A percentile compares a stretch with the other conserved stretches of the same genome.
These are phyloP conservation scores for Phytophthora foliorum DNA, from an alignment of 352 stramenopile genomes.

Conservation along the genomic window DNA sequence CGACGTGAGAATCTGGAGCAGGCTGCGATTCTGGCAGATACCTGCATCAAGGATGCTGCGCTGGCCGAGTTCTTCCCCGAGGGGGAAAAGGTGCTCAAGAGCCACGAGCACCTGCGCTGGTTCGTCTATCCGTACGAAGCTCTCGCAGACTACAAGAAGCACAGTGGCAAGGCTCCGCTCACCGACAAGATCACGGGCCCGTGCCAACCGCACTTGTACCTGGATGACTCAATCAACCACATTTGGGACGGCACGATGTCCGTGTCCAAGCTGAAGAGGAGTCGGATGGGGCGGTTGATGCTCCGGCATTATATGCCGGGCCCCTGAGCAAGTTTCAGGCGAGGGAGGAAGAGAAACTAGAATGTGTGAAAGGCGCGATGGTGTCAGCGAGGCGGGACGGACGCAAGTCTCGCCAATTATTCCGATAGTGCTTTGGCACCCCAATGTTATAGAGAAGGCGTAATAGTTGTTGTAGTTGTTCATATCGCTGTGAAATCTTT, in stretches of 20 bases:
- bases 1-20: conserved; percentile 39
- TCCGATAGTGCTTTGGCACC: background rate
- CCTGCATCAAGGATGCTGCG: conserved; percentile 39
- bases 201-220: conserved; percentile 46
- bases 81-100: conserved; percentile 33
- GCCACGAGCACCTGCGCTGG: conserved; percentile 42
- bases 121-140: conserved; percentile 47
- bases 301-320: conserved; percentile 32
- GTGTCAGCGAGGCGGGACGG: background rate
- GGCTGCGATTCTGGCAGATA: conserved; percentile 26
- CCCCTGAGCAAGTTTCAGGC: conserved; percentile 2
- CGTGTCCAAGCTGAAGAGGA: conserved; percentile 38
- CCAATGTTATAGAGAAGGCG: background rate
- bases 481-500: background rate
- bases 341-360: conserved; percentile 17
- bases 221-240: conserved; percentile 22
- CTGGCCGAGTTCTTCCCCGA: conserved; percentile 28
- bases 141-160: conserved; percentile 31
- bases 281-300: conserved; percentile 32
- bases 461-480: background rate
- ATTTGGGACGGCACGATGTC: conserved; percentile 37
- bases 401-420: conserved; percentile 7
- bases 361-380: background rate
- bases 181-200: conserved; percentile 40
- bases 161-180: conserved; percentile 30